phyloP scores from a whole-genome alignment of 1,284 basidiomycete genomes.

The Phaffia rhodozyma region DNA sequence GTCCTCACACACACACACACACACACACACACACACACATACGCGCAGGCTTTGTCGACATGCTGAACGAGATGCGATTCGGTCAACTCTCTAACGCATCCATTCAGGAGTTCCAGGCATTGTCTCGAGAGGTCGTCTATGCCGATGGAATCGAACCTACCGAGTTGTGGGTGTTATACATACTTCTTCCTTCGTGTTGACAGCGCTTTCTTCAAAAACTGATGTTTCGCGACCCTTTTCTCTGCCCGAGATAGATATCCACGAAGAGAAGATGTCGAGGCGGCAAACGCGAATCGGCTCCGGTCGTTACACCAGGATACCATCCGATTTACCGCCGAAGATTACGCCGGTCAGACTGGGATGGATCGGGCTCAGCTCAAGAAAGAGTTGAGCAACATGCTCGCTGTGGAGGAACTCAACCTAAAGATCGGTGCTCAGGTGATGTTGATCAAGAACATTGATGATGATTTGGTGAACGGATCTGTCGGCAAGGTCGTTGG shows the following conservation, averaged over 20 bases:
- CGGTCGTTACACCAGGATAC: conserved; percentile 35
- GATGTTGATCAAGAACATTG: conserved; percentile 65
- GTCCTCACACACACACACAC: no score
- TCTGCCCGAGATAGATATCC: conserved; percentile 47
- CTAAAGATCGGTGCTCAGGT: conserved; percentile 55
- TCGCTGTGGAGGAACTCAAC: conserved; percentile 48
- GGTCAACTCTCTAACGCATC: conserved; percentile 52
- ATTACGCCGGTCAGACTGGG: conserved; percentile 42
- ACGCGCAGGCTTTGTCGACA: conserved; percentile 57
- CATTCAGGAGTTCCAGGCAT: conserved; percentile 47
- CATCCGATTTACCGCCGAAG: conserved; percentile 42
- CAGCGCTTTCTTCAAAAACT: background rate
- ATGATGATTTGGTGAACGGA: conserved; percentile 69
- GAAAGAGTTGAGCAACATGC: conserved; percentile 59
- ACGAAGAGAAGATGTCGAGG: conserved; percentile 66
- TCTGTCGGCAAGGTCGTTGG: conserved; percentile 61
- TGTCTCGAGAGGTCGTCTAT: conserved; percentile 49
- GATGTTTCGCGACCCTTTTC: background rate
- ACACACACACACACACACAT: no score
- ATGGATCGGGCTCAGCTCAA: conserved; percentile 44
- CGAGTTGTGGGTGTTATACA: conserved; percentile 49
- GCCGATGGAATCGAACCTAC: conserved; percentile 65
- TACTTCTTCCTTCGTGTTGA: background rate
- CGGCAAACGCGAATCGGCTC: conserved; percentile 57
- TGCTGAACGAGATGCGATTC: conserved; percentile 82